Evolutionary conservation across 768 basidiomycete species (phyloP).

Genomic region (Clavaria fumosa): DNA sequence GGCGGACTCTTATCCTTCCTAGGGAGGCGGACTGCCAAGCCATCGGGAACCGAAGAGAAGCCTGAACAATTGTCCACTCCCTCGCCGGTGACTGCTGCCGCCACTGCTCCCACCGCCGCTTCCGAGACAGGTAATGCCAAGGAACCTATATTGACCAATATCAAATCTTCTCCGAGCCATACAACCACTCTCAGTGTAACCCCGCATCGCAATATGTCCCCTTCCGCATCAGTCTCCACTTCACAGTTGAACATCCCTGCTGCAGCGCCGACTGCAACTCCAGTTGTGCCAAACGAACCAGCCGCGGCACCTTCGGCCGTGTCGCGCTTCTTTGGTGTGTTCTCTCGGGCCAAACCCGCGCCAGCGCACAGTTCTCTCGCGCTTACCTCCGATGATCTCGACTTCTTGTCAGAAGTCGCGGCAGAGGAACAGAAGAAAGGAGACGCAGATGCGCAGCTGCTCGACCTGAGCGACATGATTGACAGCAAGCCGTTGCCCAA

Average conservation of each 20-base stretch:
- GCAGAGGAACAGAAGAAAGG: slow-evolving; percentile 25
- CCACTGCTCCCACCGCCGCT: slow-evolving; percentile 8
- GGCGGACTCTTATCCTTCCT: slow-evolving; percentile 64
- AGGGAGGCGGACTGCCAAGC: slow-evolving; percentile 24
- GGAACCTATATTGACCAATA: slow-evolving; percentile 6
- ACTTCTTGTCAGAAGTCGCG: slow-evolving; percentile 60
- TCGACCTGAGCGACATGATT: slow-evolving; percentile 27
- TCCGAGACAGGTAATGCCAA: slow-evolving; percentile 19
- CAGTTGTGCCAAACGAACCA: slow-evolving; percentile 13
- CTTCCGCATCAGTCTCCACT: not conserved
- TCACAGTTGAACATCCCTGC: slow-evolving; percentile 2
- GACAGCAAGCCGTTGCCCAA: slow-evolving; percentile 27
- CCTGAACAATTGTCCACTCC: slow-evolving; percentile 4
- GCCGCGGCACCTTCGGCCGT: slow-evolving; percentile 47
- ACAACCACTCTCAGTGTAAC: too few species aligned
- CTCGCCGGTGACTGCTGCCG: not conserved
- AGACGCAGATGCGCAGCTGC: slow-evolving; percentile 13
- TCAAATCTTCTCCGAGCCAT: not conserved
- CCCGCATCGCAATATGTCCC: too few species aligned
- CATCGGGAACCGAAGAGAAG: slow-evolving; percentile 6
- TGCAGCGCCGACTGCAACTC: slow-evolving; percentile 7
- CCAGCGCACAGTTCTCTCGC: slow-evolving; percentile 41
- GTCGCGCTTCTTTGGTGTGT: slow-evolving; percentile 68
- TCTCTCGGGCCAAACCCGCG: slow-evolving; percentile 34
- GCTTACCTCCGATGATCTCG: slow-evolving; percentile 66